Evolutionary conservation across 495 filamentous ascomycete genomes (phyloP).

Genomic region (Alectoria sarmentosa): DNA sequence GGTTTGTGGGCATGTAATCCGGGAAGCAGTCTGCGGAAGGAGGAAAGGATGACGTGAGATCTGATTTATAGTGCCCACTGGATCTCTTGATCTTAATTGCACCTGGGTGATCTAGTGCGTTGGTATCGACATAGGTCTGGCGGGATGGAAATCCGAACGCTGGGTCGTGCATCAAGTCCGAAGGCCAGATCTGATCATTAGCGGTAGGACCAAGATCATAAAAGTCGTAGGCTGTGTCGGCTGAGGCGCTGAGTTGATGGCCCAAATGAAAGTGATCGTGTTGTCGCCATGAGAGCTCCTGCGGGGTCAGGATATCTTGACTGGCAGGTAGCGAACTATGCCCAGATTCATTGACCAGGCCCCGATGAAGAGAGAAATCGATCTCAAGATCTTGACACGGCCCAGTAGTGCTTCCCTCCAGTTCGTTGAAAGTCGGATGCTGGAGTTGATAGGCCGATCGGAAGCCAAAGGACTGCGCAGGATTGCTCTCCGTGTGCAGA

Average conservation of each 20-base stretch:
- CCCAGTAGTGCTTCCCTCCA: background rate
- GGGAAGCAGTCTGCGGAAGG: conserved; percentile 5
- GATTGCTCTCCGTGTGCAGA: background rate
- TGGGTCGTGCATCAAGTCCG: background rate
- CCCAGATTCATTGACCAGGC: background rate
- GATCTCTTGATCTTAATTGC: conserved; percentile 4
- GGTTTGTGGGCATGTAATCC: background rate
- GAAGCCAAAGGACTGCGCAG: background rate
- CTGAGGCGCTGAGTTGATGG: background rate
- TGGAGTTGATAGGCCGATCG: background rate
- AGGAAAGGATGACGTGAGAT: conserved; percentile 10
- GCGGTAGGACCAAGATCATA: background rate
- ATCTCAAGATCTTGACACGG: background rate
- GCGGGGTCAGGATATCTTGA: background rate
- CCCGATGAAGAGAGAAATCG: background rate
- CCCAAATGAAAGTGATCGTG: background rate
- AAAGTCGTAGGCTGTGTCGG: background rate
- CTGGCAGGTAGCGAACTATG: background rate
- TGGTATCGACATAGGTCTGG: background rate
- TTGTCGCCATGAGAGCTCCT: conserved; percentile 8
- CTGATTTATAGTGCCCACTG: conserved; percentile 1
- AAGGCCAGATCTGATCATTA: background rate
- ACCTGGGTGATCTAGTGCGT: conserved; percentile 8
- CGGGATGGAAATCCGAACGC: background rate
- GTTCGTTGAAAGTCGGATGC: background rate